Evolutionary conservation across 2,329 filamentous ascomycete species (phyloP), one percentile per base, ranked within the genome.

Genomic region (Fusarium humuli): DNA sequence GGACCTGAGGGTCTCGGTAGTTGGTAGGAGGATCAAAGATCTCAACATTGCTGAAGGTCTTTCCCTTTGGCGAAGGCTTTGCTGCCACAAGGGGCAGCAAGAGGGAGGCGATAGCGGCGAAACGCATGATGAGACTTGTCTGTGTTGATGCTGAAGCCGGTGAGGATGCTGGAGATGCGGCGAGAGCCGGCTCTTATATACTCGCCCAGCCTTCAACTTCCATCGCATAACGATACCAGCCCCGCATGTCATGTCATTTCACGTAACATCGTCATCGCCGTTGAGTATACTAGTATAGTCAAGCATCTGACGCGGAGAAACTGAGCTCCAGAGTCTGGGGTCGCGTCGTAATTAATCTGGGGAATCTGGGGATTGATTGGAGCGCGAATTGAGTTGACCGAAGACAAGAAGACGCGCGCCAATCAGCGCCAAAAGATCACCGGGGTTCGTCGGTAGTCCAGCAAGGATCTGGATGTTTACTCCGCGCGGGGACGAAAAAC

Each of bases 1-100:
- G 77, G 4, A 82, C 80, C 12, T 79, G 77, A 1, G 82, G 83
- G 48, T 82, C 79, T 1, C 78, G 84, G 73, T 82, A 84, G 70
- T 81, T 79, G n/a, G 72, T 69, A 0, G 73, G 73, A n/a, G 83
- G 83, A 44, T 78, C 77, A 69, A 80, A 85, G 44, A 85, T 78
- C 72, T 80, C 76, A 27, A 78, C 77, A 25, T 74, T 74, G 41
- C 70, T 73, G 34, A 72, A 61, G 14, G 67, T 70, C n/a, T 61
- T 67, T 29, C 57, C 57, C 41, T 67, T 67, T 18, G 56, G 50
- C 25, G 64, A 29, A 34, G 64, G 64, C 46, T 55, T 55, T 37
- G 67, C 67, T 50, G 59, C 64, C 59, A 56, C 68, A 2, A 70
- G 48, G 45, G 68, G 68, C 63, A 70, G 59, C 44, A 70, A 4